phyloP scores from a whole-genome alignment of 2,329 filamentous ascomycete species.

The Calonectria hawksworthii region DNA sequence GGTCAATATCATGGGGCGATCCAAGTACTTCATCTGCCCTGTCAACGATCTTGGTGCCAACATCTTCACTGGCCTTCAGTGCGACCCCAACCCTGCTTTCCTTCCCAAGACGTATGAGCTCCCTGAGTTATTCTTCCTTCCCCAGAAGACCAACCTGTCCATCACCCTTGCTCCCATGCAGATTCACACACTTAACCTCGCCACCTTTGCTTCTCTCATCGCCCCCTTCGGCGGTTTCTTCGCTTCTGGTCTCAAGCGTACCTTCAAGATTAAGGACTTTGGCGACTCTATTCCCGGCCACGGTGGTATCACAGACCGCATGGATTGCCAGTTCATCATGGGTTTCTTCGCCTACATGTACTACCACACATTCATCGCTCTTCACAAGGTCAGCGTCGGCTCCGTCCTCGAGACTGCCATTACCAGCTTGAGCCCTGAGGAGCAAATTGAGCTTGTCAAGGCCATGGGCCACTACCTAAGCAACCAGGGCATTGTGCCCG shows the following conservation, averaged over 20 bases:
- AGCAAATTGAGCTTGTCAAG: constrained; percentile 87
- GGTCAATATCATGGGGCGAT: constrained; percentile 87
- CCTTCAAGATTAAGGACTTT: constrained; percentile 99
- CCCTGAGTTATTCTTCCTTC: constrained; percentile 79
- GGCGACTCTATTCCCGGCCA: constrained; percentile 98
- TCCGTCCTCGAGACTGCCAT: constrained; percentile 92
- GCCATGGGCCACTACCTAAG: constrained; percentile 74
- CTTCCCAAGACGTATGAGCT: constrained; percentile 81
- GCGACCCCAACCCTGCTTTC: constrained; percentile 93
- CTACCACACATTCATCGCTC: constrained; percentile 96
- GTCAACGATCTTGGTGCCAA: constrained; percentile 97
- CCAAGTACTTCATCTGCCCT: constrained; percentile 98
- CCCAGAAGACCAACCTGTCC: constrained; percentile 70
- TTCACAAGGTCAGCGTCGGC: constrained; percentile 87
- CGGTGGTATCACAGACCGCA: constrained; percentile 97
- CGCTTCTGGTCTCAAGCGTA: constrained; percentile 95
- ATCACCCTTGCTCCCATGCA: constrained; percentile 90
- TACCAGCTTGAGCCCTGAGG: constrained; percentile 86
- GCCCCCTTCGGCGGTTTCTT: constrained; percentile 99
- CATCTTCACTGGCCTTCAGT: constrained; percentile 90
- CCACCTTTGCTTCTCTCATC: constrained; percentile 95
- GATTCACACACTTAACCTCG: constrained; percentile 90
- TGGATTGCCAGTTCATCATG: constrained; percentile 99
- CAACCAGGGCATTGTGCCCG: constrained; percentile 69
- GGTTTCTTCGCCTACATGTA: constrained; percentile 99